phyloP scores from a whole-genome alignment of 805 yeast species.

The Ogataea ramenticola region DNA sequence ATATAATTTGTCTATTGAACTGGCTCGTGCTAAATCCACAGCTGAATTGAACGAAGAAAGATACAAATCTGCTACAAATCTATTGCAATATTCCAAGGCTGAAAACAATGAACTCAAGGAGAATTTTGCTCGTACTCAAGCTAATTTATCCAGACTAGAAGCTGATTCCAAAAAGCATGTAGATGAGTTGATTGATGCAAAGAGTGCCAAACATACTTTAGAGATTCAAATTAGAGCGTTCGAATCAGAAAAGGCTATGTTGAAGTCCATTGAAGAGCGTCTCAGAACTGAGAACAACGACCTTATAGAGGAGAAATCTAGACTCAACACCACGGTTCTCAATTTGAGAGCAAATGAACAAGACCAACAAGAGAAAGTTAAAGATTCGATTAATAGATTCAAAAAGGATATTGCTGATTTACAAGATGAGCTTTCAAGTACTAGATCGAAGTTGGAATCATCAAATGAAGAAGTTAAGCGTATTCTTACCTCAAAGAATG shows the following conservation, averaged over 20 bases:
- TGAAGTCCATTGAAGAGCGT: constrained; percentile 41
- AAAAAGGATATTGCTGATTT: constrained; percentile 41
- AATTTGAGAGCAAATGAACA: constrained; percentile 54
- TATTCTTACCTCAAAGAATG: constrained; percentile 45
- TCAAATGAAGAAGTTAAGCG: constrained; percentile 46
- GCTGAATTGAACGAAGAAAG: constrained; percentile 48
- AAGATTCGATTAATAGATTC: constrained; percentile 43
- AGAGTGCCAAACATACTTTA: constrained; percentile 34
- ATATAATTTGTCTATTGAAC: constrained; percentile 38
- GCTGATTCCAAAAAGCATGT: constrained; percentile 36
- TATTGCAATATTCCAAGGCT: constrained; percentile 30
- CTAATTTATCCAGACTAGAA: constrained; percentile 39
- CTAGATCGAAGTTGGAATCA: constrained; percentile 40
- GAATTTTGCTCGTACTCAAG: constrained; percentile 33
- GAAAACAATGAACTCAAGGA: constrained; percentile 40
- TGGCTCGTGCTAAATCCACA: constrained; percentile 50
- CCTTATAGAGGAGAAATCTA: constrained; percentile 50
- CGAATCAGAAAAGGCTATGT: constrained; percentile 46
- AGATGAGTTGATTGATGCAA: constrained; percentile 51
- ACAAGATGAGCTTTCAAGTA: constrained; percentile 35
- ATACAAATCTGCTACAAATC: constrained; percentile 31
- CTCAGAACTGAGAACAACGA: constrained; percentile 45
- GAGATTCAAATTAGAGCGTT: constrained; percentile 41
- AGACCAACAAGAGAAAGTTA: constrained; percentile 50
- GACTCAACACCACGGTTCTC: constrained; percentile 47